Conservation (phyloP, 2,329 filamentous ascomycete species). For the Parasarocladium wereldwijsianum region DNA sequence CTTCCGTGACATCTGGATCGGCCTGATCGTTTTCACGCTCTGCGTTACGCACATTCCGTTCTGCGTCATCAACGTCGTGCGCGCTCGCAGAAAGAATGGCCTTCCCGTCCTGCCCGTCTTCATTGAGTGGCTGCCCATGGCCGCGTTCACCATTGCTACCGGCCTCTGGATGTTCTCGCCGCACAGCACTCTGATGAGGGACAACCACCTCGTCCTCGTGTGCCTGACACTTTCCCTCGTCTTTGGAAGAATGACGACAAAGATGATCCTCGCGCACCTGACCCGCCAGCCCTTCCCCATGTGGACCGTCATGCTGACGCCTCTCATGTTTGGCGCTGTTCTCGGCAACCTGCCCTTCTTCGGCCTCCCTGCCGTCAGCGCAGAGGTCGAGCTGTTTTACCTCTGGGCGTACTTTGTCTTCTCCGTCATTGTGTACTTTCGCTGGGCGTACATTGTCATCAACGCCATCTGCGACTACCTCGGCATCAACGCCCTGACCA, state of each 20-base stretch:
- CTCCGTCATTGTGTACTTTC: constrained; percentile 71
- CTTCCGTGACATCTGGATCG: constrained; percentile 82
- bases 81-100: constrained; percentile 55
- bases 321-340: constrained; percentile 72
- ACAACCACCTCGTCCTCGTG: constrained; percentile 85
- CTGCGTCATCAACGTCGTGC: constrained; percentile 74
- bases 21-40: constrained; percentile 50
- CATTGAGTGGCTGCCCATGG: constrained; percentile 86
- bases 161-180: constrained; percentile 82
- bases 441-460: constrained; percentile 86
- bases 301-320: constrained; percentile 85
- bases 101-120: constrained; percentile 72
- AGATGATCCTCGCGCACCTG: constrained; percentile 94
- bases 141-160: constrained; percentile 61
- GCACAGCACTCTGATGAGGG: constrained; percentile 62
- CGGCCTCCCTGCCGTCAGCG: constrained; percentile 52
- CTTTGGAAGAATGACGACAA: constrained; percentile 95
- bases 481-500: constrained; percentile 89
- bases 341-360: constrained; percentile 70
- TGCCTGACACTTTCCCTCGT: constrained; percentile 93
- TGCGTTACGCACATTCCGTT: constrained; percentile 69
- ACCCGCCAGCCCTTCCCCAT: constrained; percentile 89
- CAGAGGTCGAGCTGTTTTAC: constrained; percentile 60
- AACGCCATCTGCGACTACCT: constrained; percentile 83
- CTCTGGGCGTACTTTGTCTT: constrained; percentile 75